Base-by-base conservation (phyloP, 2,329 filamentous ascomycete genomes). In the Xylariaceae sp. region DNA sequence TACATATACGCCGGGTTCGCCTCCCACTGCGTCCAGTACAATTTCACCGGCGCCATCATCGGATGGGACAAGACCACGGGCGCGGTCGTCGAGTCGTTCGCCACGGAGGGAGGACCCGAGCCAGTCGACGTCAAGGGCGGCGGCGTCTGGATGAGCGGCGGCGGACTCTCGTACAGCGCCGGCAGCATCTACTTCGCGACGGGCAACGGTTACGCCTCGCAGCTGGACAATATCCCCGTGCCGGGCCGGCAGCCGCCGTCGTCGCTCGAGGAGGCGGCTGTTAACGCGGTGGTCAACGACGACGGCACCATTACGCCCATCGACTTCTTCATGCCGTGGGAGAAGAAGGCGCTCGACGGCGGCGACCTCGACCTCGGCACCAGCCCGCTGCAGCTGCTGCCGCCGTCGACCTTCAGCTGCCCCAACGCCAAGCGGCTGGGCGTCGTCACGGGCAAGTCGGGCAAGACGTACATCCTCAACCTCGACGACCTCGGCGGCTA, bases 321-420 rank as follows among this genome's bases (percentile, higher is more conserved):
- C 4, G 66, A 70, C 44, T 70, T 68, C 40, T 70, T 70, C 47
- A 68, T 69, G 61, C 67, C 65, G 0, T 64, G 57, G 45, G 65
- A 71, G 36, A 69, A 70, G 38, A 55, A 55, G n/a, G 57, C 63
- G 14, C 50, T 71, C 3, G 65, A 70, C 42, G 67, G 66, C 22
- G 64, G 61, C 17, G 66, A 69, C 48, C 63, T 65, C 36, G 67
- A 70, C 52, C 51, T 70, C 5, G 66, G 66, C 9, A 67, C 66
- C 0, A 60, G 53, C 5, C 64, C 65, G 0, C 52, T 70, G 3
- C 55, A 63, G 40, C 39, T 70, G 1, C 47, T 69, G 8, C 64
- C 65, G 0, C 58, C 55, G 10, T 39, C 57, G 30, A 48, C 49
- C 2, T 69, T 69, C 45, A 56, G 57, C 3, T 68, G 66, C 32